These are phyloP conservation scores for Ulmus americana DNA, from an alignment of 331 rosid species.

Conservation along the genomic window DNA sequence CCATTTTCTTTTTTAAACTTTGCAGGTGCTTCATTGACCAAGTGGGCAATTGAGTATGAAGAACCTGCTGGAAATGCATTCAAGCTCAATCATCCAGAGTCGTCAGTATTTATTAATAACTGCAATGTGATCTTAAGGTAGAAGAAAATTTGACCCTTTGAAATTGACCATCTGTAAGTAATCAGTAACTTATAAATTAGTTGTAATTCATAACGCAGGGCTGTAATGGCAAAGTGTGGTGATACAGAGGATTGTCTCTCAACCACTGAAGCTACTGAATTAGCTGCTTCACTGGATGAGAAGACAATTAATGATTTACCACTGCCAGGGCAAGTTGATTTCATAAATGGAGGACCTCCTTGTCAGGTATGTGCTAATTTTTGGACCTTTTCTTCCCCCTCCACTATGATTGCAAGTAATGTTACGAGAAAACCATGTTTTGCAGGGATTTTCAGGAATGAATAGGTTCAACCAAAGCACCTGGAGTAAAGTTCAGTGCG, in stretches of 20 bases:
- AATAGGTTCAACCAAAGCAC: conserved; percentile 82
- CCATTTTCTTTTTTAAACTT: conserved; percentile 21
- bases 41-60: conserved; percentile 99
- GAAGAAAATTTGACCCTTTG: background rate
- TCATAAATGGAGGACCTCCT: conserved; percentile 98
- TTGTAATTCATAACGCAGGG: conserved; percentile 45
- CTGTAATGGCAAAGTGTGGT: conserved; percentile 86
- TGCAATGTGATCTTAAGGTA: conserved; percentile 92
- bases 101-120: conserved; percentile 66
- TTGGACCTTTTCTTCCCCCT: conserved; percentile 1
- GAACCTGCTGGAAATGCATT: conserved; percentile 95
- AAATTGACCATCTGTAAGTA: background rate
- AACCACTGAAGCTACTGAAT: conserved; percentile 69
- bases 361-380: conserved; percentile 61
- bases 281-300: conserved; percentile 60
- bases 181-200: conserved; percentile 11
- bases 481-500: conserved; percentile 99
- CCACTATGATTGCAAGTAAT: background rate
- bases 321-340: conserved; percentile 89
- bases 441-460: conserved; percentile 97
- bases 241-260: conserved; percentile 84
- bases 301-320: conserved; percentile 54
- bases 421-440: background rate
- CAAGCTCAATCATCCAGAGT: conserved; percentile 70
- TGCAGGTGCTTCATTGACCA: conserved; percentile 65